These are phyloP conservation scores for Dryas octopetala DNA, from an alignment of 306 rosid genomes.

Conservation along the genomic window DNA sequence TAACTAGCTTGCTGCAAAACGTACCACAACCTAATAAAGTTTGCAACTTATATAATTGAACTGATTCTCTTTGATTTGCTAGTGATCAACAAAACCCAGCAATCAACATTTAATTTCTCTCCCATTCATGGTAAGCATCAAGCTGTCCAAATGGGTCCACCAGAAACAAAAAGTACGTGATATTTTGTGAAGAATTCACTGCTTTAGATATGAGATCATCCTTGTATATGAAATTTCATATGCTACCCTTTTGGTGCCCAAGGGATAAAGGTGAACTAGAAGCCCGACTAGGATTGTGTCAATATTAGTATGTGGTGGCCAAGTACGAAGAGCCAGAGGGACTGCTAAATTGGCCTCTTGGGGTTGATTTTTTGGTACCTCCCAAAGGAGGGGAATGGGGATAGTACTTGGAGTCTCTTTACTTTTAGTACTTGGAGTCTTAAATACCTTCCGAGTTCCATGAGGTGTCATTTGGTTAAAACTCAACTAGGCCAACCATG, in stretches of 20 bases:
- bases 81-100: not conserved
- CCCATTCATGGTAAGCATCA: slow-evolving; percentile 5
- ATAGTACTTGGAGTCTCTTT: not conserved
- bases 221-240: slow-evolving; percentile 2
- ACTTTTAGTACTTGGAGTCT: not conserved
- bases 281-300: not conserved
- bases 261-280: not conserved
- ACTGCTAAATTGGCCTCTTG: too few relatives aligned
- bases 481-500: not conserved
- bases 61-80: not conserved
- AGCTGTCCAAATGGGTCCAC: slow-evolving; percentile 11
- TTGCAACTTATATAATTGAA: not conserved
- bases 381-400: too few relatives aligned
- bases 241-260: not conserved
- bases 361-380: not conserved
- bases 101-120: slow-evolving; percentile 17
- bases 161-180: not conserved
- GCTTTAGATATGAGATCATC: not conserved
- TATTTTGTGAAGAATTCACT: not conserved
- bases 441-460: not conserved
- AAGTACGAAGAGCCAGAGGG: not conserved
- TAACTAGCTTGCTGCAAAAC: slow-evolving; percentile 13
- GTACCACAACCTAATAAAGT: not conserved
- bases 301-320: not conserved
- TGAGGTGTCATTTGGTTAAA: not conserved